Evolutionary conservation across 2,329 filamentous ascomycete species (phyloP).

Genomic region (Exophiala calicioides): DNA sequence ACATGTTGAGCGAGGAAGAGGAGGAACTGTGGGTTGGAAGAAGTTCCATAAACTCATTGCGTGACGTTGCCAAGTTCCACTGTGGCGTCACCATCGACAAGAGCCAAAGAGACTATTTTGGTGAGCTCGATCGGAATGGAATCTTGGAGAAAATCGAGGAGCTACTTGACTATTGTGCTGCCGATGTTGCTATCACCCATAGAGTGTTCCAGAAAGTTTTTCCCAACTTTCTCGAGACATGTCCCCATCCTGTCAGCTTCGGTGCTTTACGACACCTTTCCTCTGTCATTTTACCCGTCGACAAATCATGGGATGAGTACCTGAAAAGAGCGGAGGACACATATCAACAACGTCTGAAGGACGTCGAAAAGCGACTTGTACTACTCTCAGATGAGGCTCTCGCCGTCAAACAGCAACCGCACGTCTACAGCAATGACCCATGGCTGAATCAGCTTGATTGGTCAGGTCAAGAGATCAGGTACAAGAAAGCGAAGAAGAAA

Average conservation of each 20-base stretch:
- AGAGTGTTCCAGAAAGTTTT: slow-evolving; percentile 93
- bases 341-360: slow-evolving; percentile 73
- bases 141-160: slow-evolving; percentile 73
- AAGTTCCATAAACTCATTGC: slow-evolving; percentile 91
- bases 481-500: slow-evolving; percentile 91
- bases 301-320: slow-evolving; percentile 85
- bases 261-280: slow-evolving; percentile 91
- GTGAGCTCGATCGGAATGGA: slow-evolving; percentile 71
- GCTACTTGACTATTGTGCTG: slow-evolving; percentile 89
- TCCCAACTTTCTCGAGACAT: slow-evolving; percentile 82
- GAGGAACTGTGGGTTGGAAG: slow-evolving; percentile 94
- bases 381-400: slow-evolving; percentile 75
- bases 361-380: slow-evolving; percentile 74
- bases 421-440: slow-evolving; percentile 74
- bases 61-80: slow-evolving; percentile 96
- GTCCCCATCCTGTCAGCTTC: slow-evolving; percentile 96
- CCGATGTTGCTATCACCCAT: slow-evolving; percentile 90
- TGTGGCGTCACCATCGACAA: slow-evolving; percentile 92
- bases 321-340: slow-evolving; percentile 80
- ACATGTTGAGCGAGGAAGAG: slow-evolving; percentile 73
- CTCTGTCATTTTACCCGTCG: slow-evolving; percentile 85
- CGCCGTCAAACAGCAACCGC: slow-evolving; percentile 67
- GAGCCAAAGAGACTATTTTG: slow-evolving; percentile 80
- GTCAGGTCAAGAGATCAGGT: slow-evolving; percentile 87
- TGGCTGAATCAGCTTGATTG: slow-evolving; percentile 95